A percentile compares a stretch with the other conserved stretches of the same genome.
phyloP scores from a whole-genome alignment of 352 stramenopile species.

The Phytophthora sp. region DNA sequence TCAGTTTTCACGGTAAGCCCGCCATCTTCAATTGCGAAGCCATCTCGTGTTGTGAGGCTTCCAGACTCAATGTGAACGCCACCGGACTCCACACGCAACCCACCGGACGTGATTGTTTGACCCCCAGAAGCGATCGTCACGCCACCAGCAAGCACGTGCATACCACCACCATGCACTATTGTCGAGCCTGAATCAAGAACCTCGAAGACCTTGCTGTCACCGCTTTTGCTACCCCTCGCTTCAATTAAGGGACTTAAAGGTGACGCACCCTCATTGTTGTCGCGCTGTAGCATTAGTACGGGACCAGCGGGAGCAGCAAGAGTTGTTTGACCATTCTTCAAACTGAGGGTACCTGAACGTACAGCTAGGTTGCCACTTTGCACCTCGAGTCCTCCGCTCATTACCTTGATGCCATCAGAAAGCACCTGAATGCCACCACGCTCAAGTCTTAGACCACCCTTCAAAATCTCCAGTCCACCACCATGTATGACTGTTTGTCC shows the following conservation, averaged over 20 bases:
- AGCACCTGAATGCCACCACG: slow-evolving; percentile 66
- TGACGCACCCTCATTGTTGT: slow-evolving; percentile 12
- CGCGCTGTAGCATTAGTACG: slow-evolving; percentile 35
- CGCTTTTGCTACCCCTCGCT: slow-evolving; percentile 23
- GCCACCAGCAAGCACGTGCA: slow-evolving; percentile 58
- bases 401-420: slow-evolving; percentile 56
- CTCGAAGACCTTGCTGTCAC: slow-evolving; percentile 54
- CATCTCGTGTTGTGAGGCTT: slow-evolving; percentile 53
- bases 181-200: slow-evolving; percentile 57
- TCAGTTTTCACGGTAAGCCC: slow-evolving; percentile 56
- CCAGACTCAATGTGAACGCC: slow-evolving; percentile 61
- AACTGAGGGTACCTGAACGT: slow-evolving; percentile 40
- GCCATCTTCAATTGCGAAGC: slow-evolving; percentile 68
- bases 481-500: slow-evolving; percentile 65
- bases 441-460: slow-evolving; percentile 62
- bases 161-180: slow-evolving; percentile 56
- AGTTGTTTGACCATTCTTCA: slow-evolving; percentile 49
- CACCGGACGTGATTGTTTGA: slow-evolving; percentile 63
- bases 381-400: slow-evolving; percentile 47
- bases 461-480: slow-evolving; percentile 63
- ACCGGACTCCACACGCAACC: slow-evolving; percentile 58
- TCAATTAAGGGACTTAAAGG: slow-evolving; percentile 39
- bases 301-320: slow-evolving; percentile 19
- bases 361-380: slow-evolving; percentile 50
- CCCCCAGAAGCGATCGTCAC: slow-evolving; percentile 62